These are phyloP conservation scores for Penicillium goetzii DNA, from an alignment of 495 filamentous ascomycete species.

Conservation along the genomic window DNA sequence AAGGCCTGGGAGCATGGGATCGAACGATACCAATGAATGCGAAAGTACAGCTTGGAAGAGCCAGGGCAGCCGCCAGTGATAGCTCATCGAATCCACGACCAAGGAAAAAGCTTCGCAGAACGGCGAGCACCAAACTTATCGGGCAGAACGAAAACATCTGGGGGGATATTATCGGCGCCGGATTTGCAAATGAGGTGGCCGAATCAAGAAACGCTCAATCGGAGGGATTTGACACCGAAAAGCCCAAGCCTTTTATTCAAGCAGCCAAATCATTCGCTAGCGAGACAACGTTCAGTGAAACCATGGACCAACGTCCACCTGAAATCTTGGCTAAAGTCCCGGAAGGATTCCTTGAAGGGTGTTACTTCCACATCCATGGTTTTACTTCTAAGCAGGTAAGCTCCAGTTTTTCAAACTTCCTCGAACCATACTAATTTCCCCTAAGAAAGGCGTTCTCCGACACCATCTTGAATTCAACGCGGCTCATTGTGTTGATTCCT, in stretches of 20 bases:
- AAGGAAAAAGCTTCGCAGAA: slow-evolving; percentile 71
- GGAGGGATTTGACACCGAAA: slow-evolving; percentile 32
- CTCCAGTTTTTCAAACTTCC: background rate
- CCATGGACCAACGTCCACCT: slow-evolving; percentile 29
- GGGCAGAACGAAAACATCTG: slow-evolving; percentile 82
- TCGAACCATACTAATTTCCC: slow-evolving; percentile 16
- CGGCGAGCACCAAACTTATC: slow-evolving; percentile 75
- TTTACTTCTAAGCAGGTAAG: slow-evolving; percentile 62
- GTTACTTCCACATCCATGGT: slow-evolving; percentile 66
- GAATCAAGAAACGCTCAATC: slow-evolving; percentile 37
- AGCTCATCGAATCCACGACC: slow-evolving; percentile 40
- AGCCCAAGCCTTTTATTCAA: slow-evolving; percentile 34
- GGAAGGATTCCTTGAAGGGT: slow-evolving; percentile 44
- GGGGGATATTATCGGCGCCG: slow-evolving; percentile 78
- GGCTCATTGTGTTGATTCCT: slow-evolving; percentile 49
- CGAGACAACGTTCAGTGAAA: slow-evolving; percentile 40
- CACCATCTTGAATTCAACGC: slow-evolving; percentile 59
- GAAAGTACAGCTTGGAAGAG: slow-evolving; percentile 33
- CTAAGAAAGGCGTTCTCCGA: slow-evolving; percentile 48
- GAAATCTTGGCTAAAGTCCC: slow-evolving; percentile 18
- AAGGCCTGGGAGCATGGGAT: slow-evolving; percentile 80
- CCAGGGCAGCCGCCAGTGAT: slow-evolving; percentile 19
- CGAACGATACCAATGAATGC: slow-evolving; percentile 41
- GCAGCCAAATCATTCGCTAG: slow-evolving; percentile 49
- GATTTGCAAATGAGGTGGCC: slow-evolving; percentile 35